Conservation (phyloP, 2,329 filamentous ascomycete genomes). For the Ceratocystis albifundus region DNA sequence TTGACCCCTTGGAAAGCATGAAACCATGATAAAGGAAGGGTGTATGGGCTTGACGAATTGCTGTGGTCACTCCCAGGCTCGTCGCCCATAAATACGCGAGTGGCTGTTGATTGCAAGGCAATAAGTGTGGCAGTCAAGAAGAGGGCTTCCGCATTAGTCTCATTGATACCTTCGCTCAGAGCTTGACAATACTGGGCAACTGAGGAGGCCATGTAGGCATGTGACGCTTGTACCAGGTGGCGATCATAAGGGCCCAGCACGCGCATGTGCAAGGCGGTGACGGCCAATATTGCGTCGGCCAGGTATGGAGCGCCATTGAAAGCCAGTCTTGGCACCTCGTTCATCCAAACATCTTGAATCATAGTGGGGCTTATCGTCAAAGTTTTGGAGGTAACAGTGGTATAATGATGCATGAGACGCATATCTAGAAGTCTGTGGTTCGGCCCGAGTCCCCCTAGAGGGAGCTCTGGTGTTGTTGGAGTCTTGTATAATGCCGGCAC, state of each 20-base stretch:
- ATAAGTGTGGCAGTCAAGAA: constrained; percentile 54
- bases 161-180: constrained; percentile 45
- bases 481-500: constrained; percentile 30
- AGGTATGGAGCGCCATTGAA: constrained; percentile 48
- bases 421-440: constrained; percentile 43
- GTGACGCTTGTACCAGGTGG: constrained; percentile 49
- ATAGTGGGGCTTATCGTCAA: constrained; percentile 43
- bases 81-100: constrained; percentile 50
- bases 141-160: constrained; percentile 49
- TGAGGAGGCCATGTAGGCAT: constrained; percentile 54
- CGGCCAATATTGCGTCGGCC: constrained; percentile 52
- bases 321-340: constrained; percentile 48
- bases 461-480: constrained; percentile 26
- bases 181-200: constrained; percentile 48
- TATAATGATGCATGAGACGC: constrained; percentile 54
- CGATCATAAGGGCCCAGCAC: constrained; percentile 46
- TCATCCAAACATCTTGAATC: constrained; percentile 48
- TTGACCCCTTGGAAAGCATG: constrained; percentile 58
- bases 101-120: constrained; percentile 54
- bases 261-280: constrained; percentile 52
- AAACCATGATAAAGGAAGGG: constrained; percentile 52
- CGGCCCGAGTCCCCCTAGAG: constrained; percentile 22
- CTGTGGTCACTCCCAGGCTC: constrained; percentile 33
- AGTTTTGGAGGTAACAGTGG: constrained; percentile 48
- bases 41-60: constrained; percentile 38